Base-by-base conservation (phyloP, 2,329 filamentous ascomycete genomes). In the Aspergillus sp. region DNA sequence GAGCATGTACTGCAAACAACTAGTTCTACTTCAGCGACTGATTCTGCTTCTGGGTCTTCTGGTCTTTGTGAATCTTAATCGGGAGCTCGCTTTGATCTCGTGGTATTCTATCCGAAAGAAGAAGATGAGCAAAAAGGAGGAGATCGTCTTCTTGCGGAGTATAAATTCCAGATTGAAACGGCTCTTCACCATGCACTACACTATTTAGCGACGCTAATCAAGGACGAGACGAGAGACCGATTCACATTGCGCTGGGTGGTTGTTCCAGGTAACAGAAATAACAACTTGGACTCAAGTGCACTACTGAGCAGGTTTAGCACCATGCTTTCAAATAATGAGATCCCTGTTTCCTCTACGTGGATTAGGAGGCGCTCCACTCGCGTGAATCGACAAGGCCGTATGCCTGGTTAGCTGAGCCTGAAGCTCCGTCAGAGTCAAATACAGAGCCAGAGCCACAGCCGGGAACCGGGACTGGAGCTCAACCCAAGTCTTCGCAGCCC, bases 391-490 rank as follows among this genome's bases (percentile, higher is more conserved):
- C 54, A 31, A 56, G 62, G 52, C 54, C 60, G 20, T 64, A 54
- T 56, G 18, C 60, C 59, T 62, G 57, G 62, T 54, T 62, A 56
- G 49, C 42, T 49, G 59, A 64, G 49, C 62, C 59, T 53, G 49
- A 60, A 24, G 11, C 49, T 45, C 20, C 22, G 36, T 12, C 51
- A 10, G 47, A 50, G 26, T 11, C 20, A 29, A 29, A 60, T 51
- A 24, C 53, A 46, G 29, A 29, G 31, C 46, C 49, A n/a, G 20
- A 20, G 20, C 20, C 20, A 20, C 26, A 47, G 26, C 16, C 56
- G 45, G 50, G 49, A n/a, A n/a, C 49, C 49, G 49, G 18, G 20
- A 32, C 18, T 52, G 14, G 39, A 47, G 16, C 52, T 49, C 46
- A 54, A 22, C 26, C 52, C 20, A 39, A 14, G 22, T 53, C 22